Evolutionary conservation across 192 early-diverging fungal species (phyloP), one percentile per base, ranked within the genome.

Genomic region (Backusella liffmaniae): DNA sequence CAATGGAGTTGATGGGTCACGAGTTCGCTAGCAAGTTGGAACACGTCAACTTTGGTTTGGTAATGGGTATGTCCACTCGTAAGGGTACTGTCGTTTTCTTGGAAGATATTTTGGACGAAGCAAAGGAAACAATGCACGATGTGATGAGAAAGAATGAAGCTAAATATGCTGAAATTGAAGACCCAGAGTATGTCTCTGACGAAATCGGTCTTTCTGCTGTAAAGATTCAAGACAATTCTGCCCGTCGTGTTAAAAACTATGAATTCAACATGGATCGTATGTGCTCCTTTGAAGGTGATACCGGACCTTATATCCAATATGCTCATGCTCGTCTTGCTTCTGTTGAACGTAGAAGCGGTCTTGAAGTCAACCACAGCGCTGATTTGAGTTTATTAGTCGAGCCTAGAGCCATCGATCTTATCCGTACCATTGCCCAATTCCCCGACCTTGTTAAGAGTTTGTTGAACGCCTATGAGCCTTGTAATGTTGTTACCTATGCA

Each of bases 231-330:
- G 97, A 99, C 82, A 94, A 97, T 85, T 81, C 91, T 26, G 93
- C 96, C 35, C 91, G 88, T 77, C 94, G 98, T 75, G 88, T 94
- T 85, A 95, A 95, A 85, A 96, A 98, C 88, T 99, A 99, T 77
- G 91, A 90, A 37, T 97, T 99, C 80, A 89, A 96, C 82, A 94
- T 93, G 90, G 87, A 88, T 75, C 91, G 94, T 74, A 97, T 99
- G 91, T 92, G 97, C 79, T 88, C 91, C 74, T 97, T 97, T 78
- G 96, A 99, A 82, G 98, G 98, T 78, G 95, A 97, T 85, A 99
- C 98, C 37, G 98, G 97, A n/a, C 98, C 98, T 23, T 99, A 99
- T 86, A 86, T 99, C 32, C 97, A 98, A 87, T 99, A 97, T 81
- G 93, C 97, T n/a, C 97, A 99, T 82, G 91, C 98, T 37, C 97